These are phyloP conservation scores for Hypoxylon crocopeplum DNA, from an alignment of 495 filamentous ascomycete species.

Conservation along the genomic window DNA sequence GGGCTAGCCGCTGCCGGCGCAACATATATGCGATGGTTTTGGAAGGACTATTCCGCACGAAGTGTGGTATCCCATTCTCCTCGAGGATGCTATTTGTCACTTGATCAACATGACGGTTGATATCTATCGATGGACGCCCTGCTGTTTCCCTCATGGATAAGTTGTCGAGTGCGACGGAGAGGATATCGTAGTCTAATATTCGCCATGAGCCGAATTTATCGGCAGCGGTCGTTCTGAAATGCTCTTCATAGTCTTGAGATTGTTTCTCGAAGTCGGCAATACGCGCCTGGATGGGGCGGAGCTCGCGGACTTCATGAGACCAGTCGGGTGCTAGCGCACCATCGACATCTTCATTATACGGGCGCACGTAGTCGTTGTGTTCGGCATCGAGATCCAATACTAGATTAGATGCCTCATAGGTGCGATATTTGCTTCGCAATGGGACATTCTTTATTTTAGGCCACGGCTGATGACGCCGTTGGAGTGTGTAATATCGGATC, in stretches of 20 bases:
- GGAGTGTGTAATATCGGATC: slow-evolving; percentile 2
- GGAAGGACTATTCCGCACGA: slow-evolving; percentile 2
- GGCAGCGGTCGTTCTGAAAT: not conserved
- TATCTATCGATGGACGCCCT: not conserved
- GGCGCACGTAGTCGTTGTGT: slow-evolving; percentile 30
- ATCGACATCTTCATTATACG: slow-evolving; percentile 18
- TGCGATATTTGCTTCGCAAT: not conserved
- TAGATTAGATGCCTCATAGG: slow-evolving; percentile 23
- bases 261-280: slow-evolving; percentile 26
- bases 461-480: slow-evolving; percentile 6
- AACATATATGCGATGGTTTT: slow-evolving; percentile 27
- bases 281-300: slow-evolving; percentile 13
- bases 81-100: slow-evolving; percentile 2
- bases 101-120: not conserved
- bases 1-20: slow-evolving; percentile 13
- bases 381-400: slow-evolving; percentile 42
- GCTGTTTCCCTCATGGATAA: not conserved
- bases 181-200: slow-evolving; percentile 39
- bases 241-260: slow-evolving; percentile 6
- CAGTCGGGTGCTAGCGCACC: not conserved
- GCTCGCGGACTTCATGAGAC: not conserved
- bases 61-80: slow-evolving; percentile 30
- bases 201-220: slow-evolving; percentile 24
- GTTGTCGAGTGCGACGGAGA: slow-evolving; percentile 32
- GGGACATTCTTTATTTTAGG: not conserved